Evolutionary conservation across 768 basidiomycete species (phyloP).

Genomic region (Cytidiella melzeri): DNA sequence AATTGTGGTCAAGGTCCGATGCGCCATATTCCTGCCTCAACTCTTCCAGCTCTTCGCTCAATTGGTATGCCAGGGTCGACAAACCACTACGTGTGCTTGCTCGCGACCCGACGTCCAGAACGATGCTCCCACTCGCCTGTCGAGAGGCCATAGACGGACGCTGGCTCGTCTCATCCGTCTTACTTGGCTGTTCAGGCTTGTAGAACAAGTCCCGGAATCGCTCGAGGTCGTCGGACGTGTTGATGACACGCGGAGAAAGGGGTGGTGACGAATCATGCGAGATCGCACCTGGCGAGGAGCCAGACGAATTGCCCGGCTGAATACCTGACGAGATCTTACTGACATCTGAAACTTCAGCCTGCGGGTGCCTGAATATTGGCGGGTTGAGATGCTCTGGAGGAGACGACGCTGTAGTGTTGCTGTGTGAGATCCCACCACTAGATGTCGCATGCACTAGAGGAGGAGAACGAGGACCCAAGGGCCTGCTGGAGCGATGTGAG

Average conservation of each 20-base stretch:
- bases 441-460: constrained; percentile 4
- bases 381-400: constrained; percentile 21
- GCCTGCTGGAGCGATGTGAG: background rate
- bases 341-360: constrained; percentile 5
- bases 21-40: constrained; percentile 18
- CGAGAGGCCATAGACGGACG: constrained; percentile 16
- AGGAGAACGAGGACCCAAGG: background rate
- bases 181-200: constrained; percentile 29
- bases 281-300: constrained; percentile 21
- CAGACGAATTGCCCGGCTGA: constrained; percentile 14
- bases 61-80: constrained; percentile 33
- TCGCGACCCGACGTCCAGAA: constrained; percentile 23
- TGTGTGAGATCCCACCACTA: constrained; percentile 11
- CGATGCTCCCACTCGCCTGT: constrained; percentile 21
- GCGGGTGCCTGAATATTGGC: constrained; percentile 19
- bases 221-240: constrained; percentile 54
- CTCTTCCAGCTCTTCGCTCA: constrained; percentile 32
- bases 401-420: constrained; percentile 23
- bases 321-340: constrained; percentile 7
- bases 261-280: constrained; percentile 32
- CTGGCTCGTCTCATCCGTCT: constrained; percentile 2
- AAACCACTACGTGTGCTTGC: constrained; percentile 31
- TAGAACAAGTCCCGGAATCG: constrained; percentile 73
- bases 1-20: constrained; percentile 13
- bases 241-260: constrained; percentile 47